These are phyloP conservation scores for Wickerhamomyces chaumierensis DNA, from an alignment of 805 yeast genomes.

Conservation along the genomic window DNA sequence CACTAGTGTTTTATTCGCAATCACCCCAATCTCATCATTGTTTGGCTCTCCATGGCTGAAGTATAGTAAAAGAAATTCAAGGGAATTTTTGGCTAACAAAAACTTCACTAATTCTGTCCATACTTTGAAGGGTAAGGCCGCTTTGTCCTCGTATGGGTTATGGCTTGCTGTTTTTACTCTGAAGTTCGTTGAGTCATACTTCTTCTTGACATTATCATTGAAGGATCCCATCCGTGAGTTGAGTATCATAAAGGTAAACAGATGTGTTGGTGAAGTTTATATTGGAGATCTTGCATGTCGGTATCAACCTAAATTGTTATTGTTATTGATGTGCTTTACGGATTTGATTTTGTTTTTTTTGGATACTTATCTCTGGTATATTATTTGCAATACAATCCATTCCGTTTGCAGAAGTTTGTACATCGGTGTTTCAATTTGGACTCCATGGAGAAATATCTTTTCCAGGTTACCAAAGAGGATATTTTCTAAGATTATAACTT, in stretches of 20 bases:
- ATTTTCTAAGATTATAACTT: conserved; percentile 47
- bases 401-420: conserved; percentile 63
- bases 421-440: conserved; percentile 74
- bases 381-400: conserved; percentile 64
- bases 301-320: conserved; percentile 44
- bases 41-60: conserved; percentile 27
- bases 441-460: conserved; percentile 81
- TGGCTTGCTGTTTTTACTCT: conserved; percentile 61
- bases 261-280: conserved; percentile 52
- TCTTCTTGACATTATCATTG: conserved; percentile 61
- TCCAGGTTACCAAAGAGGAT: conserved; percentile 69
- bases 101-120: conserved; percentile 53
- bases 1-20: conserved; percentile 44
- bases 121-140: conserved; percentile 38
- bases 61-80: conserved; percentile 15
- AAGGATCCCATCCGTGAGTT: conserved; percentile 67
- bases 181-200: conserved; percentile 68
- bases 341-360: conserved; percentile 63
- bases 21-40: conserved; percentile 49
- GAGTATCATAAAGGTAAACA: conserved; percentile 37
- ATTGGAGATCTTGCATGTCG: conserved; percentile 43
- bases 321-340: conserved; percentile 42
- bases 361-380: conserved; percentile 82
- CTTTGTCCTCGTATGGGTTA: conserved; percentile 52
- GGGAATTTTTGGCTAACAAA: conserved; percentile 40